These are phyloP conservation scores for Emiliania huxleyi DNA, from an alignment of 78 protist species.

Conservation along the genomic window DNA sequence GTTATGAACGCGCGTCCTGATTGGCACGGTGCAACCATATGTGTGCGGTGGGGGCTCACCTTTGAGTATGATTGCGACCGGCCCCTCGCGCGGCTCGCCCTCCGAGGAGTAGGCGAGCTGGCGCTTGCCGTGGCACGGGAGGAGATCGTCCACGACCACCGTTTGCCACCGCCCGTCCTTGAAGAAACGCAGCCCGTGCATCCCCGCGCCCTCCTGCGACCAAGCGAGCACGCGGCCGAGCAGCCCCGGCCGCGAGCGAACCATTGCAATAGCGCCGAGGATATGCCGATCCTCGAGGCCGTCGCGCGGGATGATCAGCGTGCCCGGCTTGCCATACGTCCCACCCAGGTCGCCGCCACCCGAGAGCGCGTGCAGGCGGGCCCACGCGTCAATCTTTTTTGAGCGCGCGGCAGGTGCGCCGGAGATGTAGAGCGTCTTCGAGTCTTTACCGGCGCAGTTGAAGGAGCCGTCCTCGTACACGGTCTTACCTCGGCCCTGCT, in stretches of 20 bases:
- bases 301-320: neutral
- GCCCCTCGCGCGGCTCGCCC: neutral
- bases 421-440: neutral
- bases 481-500: neutral
- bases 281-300: neutral
- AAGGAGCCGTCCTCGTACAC: neutral
- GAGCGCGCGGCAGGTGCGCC: neutral
- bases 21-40: too few relatives aligned
- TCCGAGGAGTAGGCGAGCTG: neutral
- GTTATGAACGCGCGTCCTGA: too few relatives aligned
- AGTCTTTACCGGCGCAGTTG: neutral
- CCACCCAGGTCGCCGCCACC: neutral
- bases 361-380: neutral
- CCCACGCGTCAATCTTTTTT: neutral
- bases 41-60: too few relatives aligned
- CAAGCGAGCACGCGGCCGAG: neutral
- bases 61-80: neutral
- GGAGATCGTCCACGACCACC: neutral
- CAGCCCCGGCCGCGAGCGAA: neutral
- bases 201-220: neutral
- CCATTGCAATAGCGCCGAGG: neutral
- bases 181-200: slow-evolving; percentile 7
- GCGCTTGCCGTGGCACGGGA: slow-evolving; percentile 10
- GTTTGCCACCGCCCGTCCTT: neutral
- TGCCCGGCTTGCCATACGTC: neutral